Conservation (phyloP, 2,329 filamentous ascomycete species). For the Ciborinia camelliae region DNA sequence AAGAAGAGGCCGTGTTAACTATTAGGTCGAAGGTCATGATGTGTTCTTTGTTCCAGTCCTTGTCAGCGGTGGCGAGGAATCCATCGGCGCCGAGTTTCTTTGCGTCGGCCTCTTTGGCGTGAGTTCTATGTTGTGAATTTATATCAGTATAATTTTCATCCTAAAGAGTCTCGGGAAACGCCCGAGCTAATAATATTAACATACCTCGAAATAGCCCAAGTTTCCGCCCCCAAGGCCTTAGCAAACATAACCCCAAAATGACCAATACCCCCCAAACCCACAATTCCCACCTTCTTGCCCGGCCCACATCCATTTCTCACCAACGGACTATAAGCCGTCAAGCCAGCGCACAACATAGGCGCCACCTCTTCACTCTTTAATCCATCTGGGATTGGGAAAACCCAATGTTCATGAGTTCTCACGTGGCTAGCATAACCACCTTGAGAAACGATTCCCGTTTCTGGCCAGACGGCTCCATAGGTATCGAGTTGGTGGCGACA, state of each 20-base stretch:
- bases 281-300: conserved; percentile 74
- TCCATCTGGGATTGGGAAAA: conserved; percentile 70
- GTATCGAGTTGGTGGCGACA: conserved; percentile 50
- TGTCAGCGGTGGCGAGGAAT: conserved; percentile 56
- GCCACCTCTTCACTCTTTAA: conserved; percentile 62
- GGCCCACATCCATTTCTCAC: conserved; percentile 71
- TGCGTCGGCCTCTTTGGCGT: conserved; percentile 58
- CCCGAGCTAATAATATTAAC: background rate
- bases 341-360: conserved; percentile 80
- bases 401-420: conserved; percentile 71
- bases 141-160: background rate
- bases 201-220: conserved; percentile 56
- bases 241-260: conserved; percentile 70
- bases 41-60: conserved; percentile 56
- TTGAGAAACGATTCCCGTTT: conserved; percentile 58
- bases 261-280: conserved; percentile 69
- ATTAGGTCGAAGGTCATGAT: conserved; percentile 70
- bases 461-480: conserved; percentile 49
- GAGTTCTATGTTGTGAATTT: conserved; percentile 36
- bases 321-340: conserved; percentile 76
- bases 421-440: conserved; percentile 67
- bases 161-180: background rate
- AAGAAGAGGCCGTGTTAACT: conserved; percentile 69
- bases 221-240: conserved; percentile 62
- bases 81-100: conserved; percentile 57